Conservation (phyloP, 139 green algal genomes). For the Chlorella sp. region DNA sequence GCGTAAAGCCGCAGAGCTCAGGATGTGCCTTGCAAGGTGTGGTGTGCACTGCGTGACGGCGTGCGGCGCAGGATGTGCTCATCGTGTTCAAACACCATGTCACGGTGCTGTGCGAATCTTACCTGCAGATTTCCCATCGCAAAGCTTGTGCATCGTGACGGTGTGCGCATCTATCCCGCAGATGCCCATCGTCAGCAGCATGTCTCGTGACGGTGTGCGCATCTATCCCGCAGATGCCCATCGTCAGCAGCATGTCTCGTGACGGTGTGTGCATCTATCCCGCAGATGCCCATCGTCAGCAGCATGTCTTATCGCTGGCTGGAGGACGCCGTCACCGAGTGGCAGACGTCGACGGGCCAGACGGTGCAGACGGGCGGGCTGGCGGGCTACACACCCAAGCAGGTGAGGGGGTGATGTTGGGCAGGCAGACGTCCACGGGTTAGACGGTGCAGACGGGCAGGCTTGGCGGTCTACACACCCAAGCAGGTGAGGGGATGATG, state of each 20-base stretch:
- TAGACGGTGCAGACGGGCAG: constrained; percentile 28
- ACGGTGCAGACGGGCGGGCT: constrained; percentile 28
- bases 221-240: constrained; percentile 6
- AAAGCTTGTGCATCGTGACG: too few relatives aligned
- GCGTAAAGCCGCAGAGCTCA: too few relatives aligned
- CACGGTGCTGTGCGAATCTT: too few relatives aligned
- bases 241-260: constrained; percentile 9
- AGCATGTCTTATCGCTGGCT: constrained; percentile 35
- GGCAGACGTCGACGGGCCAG: constrained; percentile 35
- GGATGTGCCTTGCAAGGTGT: too few relatives aligned
- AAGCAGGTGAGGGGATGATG: constrained; percentile 30
- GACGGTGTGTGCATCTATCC: not conserved
- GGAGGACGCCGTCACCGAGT: constrained; percentile 54
- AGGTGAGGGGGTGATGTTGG: too few relatives aligned
- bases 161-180: too few relatives aligned
- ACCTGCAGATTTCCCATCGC: too few relatives aligned
- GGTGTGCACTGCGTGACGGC: too few relatives aligned
- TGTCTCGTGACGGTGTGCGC: too few relatives aligned
- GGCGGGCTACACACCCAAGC: constrained; percentile 44
- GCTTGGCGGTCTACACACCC: constrained; percentile 41
- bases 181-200: too few relatives aligned
- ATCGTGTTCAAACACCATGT: too few relatives aligned
- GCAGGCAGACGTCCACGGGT: constrained; percentile 35
- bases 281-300: constrained; percentile 5
- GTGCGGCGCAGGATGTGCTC: too few relatives aligned